Conservation (phyloP, 2,329 filamentous ascomycete species). For the Fusarium sp. region DNA sequence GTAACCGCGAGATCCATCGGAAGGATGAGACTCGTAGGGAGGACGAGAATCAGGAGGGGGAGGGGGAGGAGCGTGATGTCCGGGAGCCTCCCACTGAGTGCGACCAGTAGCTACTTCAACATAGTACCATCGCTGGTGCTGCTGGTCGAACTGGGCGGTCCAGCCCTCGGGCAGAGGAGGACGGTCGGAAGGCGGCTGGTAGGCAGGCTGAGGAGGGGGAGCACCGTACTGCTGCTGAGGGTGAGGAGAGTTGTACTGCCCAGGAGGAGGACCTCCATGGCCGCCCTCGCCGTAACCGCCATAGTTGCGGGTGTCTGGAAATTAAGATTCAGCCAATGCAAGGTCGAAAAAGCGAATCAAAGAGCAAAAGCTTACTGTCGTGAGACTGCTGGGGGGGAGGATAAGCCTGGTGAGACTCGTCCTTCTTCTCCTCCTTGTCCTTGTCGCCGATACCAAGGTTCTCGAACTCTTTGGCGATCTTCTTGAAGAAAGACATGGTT, state of each 20-base stretch:
- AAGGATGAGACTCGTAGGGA: slow-evolving; percentile 42
- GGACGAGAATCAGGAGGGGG: slow-evolving; percentile 44
- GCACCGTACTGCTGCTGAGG: slow-evolving; percentile 39
- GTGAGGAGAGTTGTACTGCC: slow-evolving; percentile 57
- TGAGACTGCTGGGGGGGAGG: slow-evolving; percentile 32
- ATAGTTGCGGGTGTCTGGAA: slow-evolving; percentile 45
- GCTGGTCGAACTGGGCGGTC: slow-evolving; percentile 74
- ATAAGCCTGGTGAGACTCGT: slow-evolving; percentile 29
- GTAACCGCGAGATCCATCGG: slow-evolving; percentile 48
- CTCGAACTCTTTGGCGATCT: slow-evolving; percentile 62
- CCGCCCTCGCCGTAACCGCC: slow-evolving; percentile 47
- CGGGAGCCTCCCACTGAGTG: slow-evolving; percentile 75
- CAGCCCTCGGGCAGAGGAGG: slow-evolving; percentile 73
- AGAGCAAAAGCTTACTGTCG: slow-evolving; percentile 35
- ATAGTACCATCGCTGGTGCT: slow-evolving; percentile 75
- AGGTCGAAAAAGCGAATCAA: too few species aligned
- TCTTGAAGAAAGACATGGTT: slow-evolving; percentile 63
- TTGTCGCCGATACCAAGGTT: slow-evolving; percentile 63
- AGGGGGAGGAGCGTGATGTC: slow-evolving; percentile 49
- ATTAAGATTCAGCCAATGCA: slow-evolving; percentile 17
- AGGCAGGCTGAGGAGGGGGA: slow-evolving; percentile 51
- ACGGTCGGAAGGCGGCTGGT: slow-evolving; percentile 56
- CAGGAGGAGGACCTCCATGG: slow-evolving; percentile 46
- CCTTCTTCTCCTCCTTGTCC: slow-evolving; percentile 50
- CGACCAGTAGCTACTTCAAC: slow-evolving; percentile 73